Evolutionary conservation across 108 stramenopile genomes (phyloP).

Genomic region (Parmales sp.): DNA sequence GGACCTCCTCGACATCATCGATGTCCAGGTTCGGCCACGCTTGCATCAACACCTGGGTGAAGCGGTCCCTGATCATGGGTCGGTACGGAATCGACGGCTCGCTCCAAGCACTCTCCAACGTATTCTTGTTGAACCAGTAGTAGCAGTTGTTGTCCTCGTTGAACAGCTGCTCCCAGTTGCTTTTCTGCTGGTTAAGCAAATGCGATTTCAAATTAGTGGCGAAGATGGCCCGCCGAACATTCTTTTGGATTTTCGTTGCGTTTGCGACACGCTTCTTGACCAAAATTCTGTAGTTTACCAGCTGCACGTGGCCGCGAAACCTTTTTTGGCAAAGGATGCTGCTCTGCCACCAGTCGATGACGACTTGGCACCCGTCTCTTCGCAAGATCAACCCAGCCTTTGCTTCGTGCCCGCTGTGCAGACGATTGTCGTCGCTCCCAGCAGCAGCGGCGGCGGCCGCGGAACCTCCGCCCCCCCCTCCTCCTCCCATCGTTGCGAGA

Average conservation of each 20-base stretch:
- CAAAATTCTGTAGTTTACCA: not conserved
- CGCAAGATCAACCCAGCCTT: not conserved
- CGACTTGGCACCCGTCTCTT: constrained; percentile 1
- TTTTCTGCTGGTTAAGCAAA: constrained; percentile 3
- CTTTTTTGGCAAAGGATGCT: not conserved
- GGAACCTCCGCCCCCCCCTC: not conserved
- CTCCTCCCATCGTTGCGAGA: not conserved
- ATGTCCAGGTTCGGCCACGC: constrained; percentile 13
- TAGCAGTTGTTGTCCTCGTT: not conserved
- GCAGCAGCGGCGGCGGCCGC: not conserved
- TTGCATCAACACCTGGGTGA: not conserved
- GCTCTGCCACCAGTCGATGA: constrained; percentile 10
- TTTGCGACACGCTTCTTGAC: not conserved
- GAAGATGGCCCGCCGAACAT: not conserved
- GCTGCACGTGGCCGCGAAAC: not conserved
- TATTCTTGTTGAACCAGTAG: constrained; percentile 3
- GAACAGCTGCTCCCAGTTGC: not conserved
- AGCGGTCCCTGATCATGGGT: constrained; percentile 13
- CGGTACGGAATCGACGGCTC: constrained; percentile 8
- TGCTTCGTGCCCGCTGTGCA: not conserved
- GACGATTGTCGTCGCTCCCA: not conserved
- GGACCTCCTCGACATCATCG: not conserved
- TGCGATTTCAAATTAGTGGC: not conserved
- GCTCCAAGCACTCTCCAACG: not conserved
- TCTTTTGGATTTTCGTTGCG: not conserved